These are phyloP conservation scores for Aphanomyces astaci DNA, from an alignment of 352 stramenopile species.

Conservation along the genomic window DNA sequence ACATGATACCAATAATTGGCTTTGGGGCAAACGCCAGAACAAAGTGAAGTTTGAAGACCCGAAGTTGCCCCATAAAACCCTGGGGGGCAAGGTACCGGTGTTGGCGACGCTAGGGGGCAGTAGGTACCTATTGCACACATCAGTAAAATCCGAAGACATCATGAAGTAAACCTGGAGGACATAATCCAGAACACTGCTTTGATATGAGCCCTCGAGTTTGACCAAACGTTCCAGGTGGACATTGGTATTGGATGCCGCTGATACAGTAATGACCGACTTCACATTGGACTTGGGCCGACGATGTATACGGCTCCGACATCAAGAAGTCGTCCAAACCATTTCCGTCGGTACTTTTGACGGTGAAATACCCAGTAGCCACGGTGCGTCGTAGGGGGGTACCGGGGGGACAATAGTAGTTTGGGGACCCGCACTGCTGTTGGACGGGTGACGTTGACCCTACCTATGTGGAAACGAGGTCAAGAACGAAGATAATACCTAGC, in stretches of 20 bases:
- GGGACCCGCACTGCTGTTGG: constrained; percentile 39
- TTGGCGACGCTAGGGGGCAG: constrained; percentile 39
- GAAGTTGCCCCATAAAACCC: constrained; percentile 37
- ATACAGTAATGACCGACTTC: constrained; percentile 61
- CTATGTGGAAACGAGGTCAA: background rate
- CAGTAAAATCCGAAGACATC: no score
- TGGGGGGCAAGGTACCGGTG: constrained; percentile 41
- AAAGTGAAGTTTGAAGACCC: constrained; percentile 33
- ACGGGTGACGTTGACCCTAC: constrained; percentile 47
- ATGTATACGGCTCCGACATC: background rate
- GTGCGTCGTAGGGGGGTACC: constrained; percentile 35
- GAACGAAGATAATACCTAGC: background rate
- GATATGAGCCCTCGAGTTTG: constrained; percentile 30
- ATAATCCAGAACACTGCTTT: constrained; percentile 34
- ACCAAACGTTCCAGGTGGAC: constrained; percentile 44
- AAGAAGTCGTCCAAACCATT: background rate
- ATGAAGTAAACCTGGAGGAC: constrained; percentile 27
- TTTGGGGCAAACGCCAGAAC: constrained; percentile 42
- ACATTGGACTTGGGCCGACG: constrained; percentile 27
- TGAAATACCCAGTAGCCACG: constrained; percentile 54
- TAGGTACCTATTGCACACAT: constrained; percentile 50
- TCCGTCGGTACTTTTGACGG: constrained; percentile 29
- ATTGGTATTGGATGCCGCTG: constrained; percentile 45
- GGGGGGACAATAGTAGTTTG: constrained; percentile 48
- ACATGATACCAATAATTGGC: constrained; percentile 47